These are phyloP conservation scores for Globisporangium canariense DNA, from an alignment of 352 stramenopile genomes.

Conservation along the genomic window DNA sequence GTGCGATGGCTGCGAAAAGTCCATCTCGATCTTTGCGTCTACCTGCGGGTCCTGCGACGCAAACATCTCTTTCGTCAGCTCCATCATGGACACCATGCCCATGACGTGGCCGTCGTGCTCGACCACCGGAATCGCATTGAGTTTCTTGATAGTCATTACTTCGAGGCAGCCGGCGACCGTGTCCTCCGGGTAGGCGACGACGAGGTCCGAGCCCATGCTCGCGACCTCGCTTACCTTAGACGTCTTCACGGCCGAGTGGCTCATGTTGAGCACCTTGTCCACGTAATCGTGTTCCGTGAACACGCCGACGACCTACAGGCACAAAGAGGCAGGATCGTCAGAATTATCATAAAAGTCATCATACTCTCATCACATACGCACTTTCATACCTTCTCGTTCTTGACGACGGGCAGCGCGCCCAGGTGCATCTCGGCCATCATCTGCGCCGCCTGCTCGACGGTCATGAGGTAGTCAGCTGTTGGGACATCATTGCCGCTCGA, in stretches of 20 bases:
- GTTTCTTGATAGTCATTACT: conserved; percentile 36
- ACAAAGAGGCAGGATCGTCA: neutral
- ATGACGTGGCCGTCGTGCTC: conserved; percentile 32
- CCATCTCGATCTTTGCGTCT: neutral
- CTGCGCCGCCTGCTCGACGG: conserved; percentile 28
- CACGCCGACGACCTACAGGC: conserved; percentile 26
- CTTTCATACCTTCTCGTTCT: conserved; percentile 26
- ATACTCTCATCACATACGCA: neutral
- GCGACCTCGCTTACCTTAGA: conserved; percentile 36
- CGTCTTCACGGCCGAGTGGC: conserved; percentile 23
- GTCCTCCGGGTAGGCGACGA: conserved; percentile 37
- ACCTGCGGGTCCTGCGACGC: conserved; percentile 9
- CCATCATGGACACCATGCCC: conserved; percentile 30
- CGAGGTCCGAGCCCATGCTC: conserved; percentile 30
- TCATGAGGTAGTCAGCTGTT: conserved; percentile 33
- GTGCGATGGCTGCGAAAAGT: conserved; percentile 29
- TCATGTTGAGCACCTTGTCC: conserved; percentile 34
- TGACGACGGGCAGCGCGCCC: conserved; percentile 31
- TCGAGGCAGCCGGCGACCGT: conserved; percentile 37
- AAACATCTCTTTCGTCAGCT: conserved; percentile 36
- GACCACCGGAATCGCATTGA: conserved; percentile 36
- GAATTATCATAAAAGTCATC: neutral
- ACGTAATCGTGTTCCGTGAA: conserved; percentile 50
- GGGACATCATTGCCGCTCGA: conserved; percentile 2
- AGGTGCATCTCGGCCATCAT: conserved; percentile 37